Evolutionary conservation across 331 rosid species (phyloP), one percentile per base, ranked within the genome.

Genomic region (Pyracantha coccinea): DNA sequence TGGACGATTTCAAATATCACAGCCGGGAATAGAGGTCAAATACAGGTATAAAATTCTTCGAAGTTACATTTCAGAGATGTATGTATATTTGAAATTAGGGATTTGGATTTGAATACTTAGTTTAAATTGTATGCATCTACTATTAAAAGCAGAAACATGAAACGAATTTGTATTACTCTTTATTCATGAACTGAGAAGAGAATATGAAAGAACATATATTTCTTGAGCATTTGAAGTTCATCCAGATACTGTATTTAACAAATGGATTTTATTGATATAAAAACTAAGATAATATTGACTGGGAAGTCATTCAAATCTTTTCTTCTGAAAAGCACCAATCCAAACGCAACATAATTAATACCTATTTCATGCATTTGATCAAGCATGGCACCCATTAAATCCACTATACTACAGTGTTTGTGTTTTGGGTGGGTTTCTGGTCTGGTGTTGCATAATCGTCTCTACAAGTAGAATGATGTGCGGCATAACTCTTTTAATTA

Each of bases 1-100:
- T 89, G 92, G 95, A 87, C 95, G 8, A 84, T 89, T 74, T 89
- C 95, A 72, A 89, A 89, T 74, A 85, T 89, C 71, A 89, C 90
- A 25, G 95, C 92, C 16, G 95, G 95, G 32, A 89, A 85, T 81
- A 89, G 17, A 88, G 78, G 78, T 77, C 95, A 89, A 65, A 84
- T 89, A 81, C 89, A 89, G 92, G 95, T 87, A 84, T 32, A 19
- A 7, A 19, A 59, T 63, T n/a, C 65, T 2, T 16, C 11, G 7
- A 19, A 41, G 2, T 62, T 60, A 23, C 19, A 32, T 10, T 35
- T 69, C 2, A 25, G 55, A 8, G 21, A 69, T 32, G 31, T 45
- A 69, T 32, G 31, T 64, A 32, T 45, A 61, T 13, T 9, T 31
- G 29, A 61, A 53, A 5, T 53, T 19, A 15, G 23, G 47, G 63